These are phyloP conservation scores for Lentinula novae-zelandiae DNA, from an alignment of 1,284 basidiomycete species.

Conservation along the genomic window DNA sequence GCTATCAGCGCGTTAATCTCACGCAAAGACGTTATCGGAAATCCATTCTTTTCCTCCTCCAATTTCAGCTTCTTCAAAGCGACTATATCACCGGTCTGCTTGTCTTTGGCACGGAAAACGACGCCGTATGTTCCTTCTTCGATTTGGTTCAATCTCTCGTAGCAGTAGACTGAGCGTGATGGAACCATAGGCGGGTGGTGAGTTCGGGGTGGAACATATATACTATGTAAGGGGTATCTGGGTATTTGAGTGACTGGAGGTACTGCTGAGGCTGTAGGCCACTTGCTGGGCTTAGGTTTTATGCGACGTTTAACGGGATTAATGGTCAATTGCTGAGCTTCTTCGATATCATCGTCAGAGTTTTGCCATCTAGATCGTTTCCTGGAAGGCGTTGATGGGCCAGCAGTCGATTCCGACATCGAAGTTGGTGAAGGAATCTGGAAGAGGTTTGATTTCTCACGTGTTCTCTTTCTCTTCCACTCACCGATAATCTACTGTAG, in stretches of 20 bases:
- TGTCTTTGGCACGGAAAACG: slow-evolving; percentile 93
- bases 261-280: slow-evolving; percentile 11
- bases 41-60: slow-evolving; percentile 96
- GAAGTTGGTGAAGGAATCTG: slow-evolving; percentile 7
- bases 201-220: slow-evolving; percentile 72
- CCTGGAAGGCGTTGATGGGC: slow-evolving; percentile 44
- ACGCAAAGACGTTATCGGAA: slow-evolving; percentile 94
- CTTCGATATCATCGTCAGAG: slow-evolving; percentile 38
- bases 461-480: not conserved
- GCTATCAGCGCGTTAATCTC: slow-evolving; percentile 95
- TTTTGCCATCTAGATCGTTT: slow-evolving; percentile 75
- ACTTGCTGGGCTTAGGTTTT: slow-evolving; percentile 24
- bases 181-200: slow-evolving; percentile 74
- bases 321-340: slow-evolving; percentile 18
- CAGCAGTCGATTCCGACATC: slow-evolving; percentile 26
- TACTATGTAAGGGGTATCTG: slow-evolving; percentile 42
- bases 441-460: not conserved
- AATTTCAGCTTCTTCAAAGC: slow-evolving; percentile 98
- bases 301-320: slow-evolving; percentile 42
- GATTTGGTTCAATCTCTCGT: slow-evolving; percentile 95
- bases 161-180: slow-evolving; percentile 89
- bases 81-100: slow-evolving; percentile 91
- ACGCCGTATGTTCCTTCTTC: slow-evolving; percentile 99
- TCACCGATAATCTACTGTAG: not conserved
- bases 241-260: not conserved